Evolutionary conservation across 768 basidiomycete species (phyloP).

Genomic region (Fibroporia radiculosa): DNA sequence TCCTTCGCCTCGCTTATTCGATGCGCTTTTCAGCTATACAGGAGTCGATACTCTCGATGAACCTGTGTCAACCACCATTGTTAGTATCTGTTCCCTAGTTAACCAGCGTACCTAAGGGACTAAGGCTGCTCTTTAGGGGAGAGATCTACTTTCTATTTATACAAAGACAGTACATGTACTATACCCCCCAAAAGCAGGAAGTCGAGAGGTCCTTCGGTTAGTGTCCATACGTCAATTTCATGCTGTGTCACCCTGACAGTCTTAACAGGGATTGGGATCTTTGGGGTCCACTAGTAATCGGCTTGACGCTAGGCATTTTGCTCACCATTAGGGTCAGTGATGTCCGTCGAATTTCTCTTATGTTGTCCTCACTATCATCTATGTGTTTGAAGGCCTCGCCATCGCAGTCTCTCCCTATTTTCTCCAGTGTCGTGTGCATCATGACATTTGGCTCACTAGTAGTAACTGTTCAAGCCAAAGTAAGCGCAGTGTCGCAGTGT

Average conservation of each 20-base stretch:
- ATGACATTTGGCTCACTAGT: slow-evolving; percentile 85
- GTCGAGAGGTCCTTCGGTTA: slow-evolving; percentile 77
- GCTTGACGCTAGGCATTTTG: slow-evolving; percentile 73
- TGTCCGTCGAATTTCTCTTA: neutral
- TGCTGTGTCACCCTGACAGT: neutral
- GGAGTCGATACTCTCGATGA: slow-evolving; percentile 88
- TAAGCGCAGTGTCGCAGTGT: slow-evolving; percentile 23
- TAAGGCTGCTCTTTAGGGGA: slow-evolving; percentile 43
- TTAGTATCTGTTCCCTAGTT: too few relatives aligned
- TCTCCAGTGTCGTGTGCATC: slow-evolving; percentile 91
- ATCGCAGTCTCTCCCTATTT: slow-evolving; percentile 78
- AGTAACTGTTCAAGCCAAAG: slow-evolving; percentile 96
- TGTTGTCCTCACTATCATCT: neutral
- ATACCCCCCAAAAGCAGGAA: slow-evolving; percentile 68
- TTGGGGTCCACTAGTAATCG: slow-evolving; percentile 90
- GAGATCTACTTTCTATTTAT: slow-evolving; percentile 87
- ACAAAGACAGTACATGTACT: slow-evolving; percentile 90
- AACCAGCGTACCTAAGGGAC: slow-evolving; percentile 3
- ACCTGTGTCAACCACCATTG: slow-evolving; percentile 83
- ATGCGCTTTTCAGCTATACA: slow-evolving; percentile 23
- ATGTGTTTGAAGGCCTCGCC: slow-evolving; percentile 56
- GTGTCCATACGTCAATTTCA: slow-evolving; percentile 13
- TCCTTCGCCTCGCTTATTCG: neutral
- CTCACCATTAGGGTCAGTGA: slow-evolving; percentile 75
- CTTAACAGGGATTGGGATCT: slow-evolving; percentile 94